Evolutionary conservation across 306 rosid genomes (phyloP).

Genomic region (Trifolium fragiferum): DNA sequence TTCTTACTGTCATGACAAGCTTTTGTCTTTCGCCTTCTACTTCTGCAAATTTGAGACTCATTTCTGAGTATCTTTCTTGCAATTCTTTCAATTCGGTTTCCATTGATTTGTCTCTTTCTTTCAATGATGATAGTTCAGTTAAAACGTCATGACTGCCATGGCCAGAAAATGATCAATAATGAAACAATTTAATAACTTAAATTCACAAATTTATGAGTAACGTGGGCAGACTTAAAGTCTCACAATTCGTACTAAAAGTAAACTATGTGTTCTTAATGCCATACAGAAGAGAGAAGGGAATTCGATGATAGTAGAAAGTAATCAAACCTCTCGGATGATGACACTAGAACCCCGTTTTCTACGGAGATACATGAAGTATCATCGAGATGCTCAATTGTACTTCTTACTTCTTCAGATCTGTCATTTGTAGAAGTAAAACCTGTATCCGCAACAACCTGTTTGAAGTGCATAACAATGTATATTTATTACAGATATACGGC

Average conservation of each 20-base stretch:
- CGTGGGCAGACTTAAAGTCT: neutral
- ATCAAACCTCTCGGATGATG: constrained; percentile 55
- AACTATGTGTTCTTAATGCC: neutral
- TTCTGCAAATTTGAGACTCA: constrained; percentile 97
- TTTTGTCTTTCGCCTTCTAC: constrained; percentile 99
- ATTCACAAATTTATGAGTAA: constrained; percentile 13
- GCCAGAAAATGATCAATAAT: constrained; percentile 25
- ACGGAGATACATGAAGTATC: constrained; percentile 15
- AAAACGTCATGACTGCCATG: constrained; percentile 51
- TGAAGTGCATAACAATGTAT: constrained; percentile 20
- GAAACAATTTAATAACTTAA: constrained; percentile 31
- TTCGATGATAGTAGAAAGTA: constrained; percentile 30
- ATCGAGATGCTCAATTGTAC: constrained; percentile 35
- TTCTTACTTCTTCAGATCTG: constrained; percentile 25
- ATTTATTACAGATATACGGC: constrained; percentile 21
- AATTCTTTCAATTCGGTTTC: constrained; percentile 84
- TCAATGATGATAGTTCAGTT: constrained; percentile 56
- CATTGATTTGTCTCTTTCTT: constrained; percentile 68
- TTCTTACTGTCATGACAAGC: constrained; percentile 89
- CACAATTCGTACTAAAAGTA: constrained; percentile 9
- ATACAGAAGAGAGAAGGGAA: neutral
- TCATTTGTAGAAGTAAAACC: constrained; percentile 28
- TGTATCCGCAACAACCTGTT: constrained; percentile 55
- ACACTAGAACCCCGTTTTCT: constrained; percentile 42
- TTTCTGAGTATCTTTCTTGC: constrained; percentile 96